A percentile compares a stretch with the other conserved stretches of the same genome.
Conservation (phyloP, 2,329 filamentous ascomycete species). For the Chrysoporthe deuterocubensis region DNA sequence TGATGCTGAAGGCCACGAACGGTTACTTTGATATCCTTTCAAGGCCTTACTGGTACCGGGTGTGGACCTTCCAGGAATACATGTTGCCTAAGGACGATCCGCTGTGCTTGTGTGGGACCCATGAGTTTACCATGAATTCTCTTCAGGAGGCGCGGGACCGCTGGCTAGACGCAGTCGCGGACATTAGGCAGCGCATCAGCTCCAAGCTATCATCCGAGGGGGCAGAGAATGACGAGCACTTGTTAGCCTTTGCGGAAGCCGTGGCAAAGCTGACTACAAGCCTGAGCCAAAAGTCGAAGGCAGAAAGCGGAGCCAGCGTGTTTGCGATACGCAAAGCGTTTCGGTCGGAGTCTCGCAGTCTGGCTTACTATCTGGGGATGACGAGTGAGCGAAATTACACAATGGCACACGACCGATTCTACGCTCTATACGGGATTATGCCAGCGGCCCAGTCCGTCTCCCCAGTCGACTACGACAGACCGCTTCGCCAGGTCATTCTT, state of each 20-base stretch:
- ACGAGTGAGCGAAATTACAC: slow-evolving; percentile 7
- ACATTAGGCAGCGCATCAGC: slow-evolving; percentile 2
- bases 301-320: slow-evolving; percentile 1
- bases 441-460: slow-evolving; percentile 1
- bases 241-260: not conserved
- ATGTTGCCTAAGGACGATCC: slow-evolving; percentile 12
- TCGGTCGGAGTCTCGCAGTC: not conserved
- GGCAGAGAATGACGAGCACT: not conserved
- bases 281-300: not conserved
- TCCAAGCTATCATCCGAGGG: not conserved
- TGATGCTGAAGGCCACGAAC: not conserved
- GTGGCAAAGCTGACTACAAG: not conserved
- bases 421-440: slow-evolving; percentile 15
- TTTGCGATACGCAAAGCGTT: slow-evolving; percentile 6
- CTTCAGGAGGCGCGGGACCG: not conserved
- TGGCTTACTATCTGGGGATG: slow-evolving; percentile 10
- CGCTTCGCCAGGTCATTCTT: not conserved
- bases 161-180: not conserved
- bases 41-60: slow-evolving; percentile 9
- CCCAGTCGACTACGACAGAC: slow-evolving; percentile 8
- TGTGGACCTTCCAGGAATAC: slow-evolving; percentile 21
- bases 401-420: slow-evolving; percentile 6
- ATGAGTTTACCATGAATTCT: not conserved
- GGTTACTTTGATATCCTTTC: slow-evolving; percentile 9
- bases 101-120: slow-evolving; percentile 10